These are phyloP conservation scores for Xylaria sp. DNA, from an alignment of 2,329 filamentous ascomycete species.

Conservation along the genomic window DNA sequence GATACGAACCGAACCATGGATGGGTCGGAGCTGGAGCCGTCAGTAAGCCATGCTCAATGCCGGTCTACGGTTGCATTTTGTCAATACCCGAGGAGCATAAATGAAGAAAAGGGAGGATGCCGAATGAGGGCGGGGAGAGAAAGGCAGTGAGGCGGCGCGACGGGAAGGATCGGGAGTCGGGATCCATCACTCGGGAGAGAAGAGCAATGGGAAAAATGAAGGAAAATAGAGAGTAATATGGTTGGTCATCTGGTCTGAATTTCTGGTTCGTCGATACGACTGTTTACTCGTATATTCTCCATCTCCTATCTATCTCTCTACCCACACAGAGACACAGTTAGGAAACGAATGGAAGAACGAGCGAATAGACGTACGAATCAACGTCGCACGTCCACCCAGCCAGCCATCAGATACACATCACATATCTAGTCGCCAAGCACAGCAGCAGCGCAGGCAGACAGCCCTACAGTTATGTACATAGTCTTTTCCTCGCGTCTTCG, in stretches of 20 bases:
- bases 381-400: neutral
- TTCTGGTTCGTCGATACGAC: too few species aligned
- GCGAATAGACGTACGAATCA: neutral
- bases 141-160: neutral
- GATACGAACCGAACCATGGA: neutral
- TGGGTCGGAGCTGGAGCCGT: neutral
- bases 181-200: too few species aligned
- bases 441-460: neutral
- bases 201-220: too few species aligned
- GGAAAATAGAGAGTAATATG: too few species aligned
- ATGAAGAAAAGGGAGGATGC: neutral
- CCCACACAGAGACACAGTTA: too few species aligned
- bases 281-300: too few species aligned
- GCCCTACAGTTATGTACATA: slow-evolving; percentile 6
- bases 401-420: neutral
- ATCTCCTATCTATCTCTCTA: too few species aligned
- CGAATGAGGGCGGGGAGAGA: neutral
- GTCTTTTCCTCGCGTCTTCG: neutral
- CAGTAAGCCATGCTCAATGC: slow-evolving; percentile 7
- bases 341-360: neutral
- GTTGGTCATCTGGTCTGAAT: too few species aligned
- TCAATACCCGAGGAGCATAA: neutral
- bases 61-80: slow-evolving; percentile 6
- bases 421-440: neutral
- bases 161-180: too few species aligned